Conservation (phyloP, 352 stramenopile genomes). For the Globisporangium heterothallicum region DNA sequence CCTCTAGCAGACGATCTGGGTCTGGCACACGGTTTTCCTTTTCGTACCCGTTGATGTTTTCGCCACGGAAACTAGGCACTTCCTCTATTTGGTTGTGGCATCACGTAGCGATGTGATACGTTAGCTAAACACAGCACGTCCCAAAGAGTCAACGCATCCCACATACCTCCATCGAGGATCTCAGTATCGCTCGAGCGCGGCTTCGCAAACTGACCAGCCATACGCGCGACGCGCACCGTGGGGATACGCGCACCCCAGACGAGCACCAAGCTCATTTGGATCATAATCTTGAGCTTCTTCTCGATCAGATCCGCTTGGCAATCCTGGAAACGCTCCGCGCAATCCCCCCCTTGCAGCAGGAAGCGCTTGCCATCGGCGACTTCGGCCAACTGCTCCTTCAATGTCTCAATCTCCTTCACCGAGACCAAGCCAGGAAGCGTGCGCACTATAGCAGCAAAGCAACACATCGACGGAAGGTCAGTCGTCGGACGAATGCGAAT, state of each 20-base stretch:
- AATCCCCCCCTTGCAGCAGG: constrained; percentile 98
- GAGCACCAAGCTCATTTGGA: constrained; percentile 97
- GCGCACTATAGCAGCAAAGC: constrained; percentile 44
- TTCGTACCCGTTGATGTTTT: constrained; percentile 97
- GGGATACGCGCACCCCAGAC: constrained; percentile 97
- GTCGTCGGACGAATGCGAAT: constrained; percentile 1
- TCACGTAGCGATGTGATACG: too few species aligned
- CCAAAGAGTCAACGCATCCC: too few species aligned
- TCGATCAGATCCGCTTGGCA: constrained; percentile 82
- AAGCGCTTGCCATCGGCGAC: constrained; percentile 96
- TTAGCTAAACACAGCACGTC: background rate
- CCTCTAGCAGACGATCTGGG: constrained; percentile 91
- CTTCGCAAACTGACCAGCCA: constrained; percentile 99
- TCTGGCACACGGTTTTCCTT: constrained; percentile 91
- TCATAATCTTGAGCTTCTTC: constrained; percentile 94
- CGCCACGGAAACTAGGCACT: constrained; percentile 95
- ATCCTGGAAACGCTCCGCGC: constrained; percentile 95
- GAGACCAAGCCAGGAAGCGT: constrained; percentile 92
- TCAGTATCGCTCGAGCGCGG: constrained; percentile 93
- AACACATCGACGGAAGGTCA: constrained; percentile 34
- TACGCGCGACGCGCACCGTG: constrained; percentile 94
- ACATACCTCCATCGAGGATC: constrained; percentile 81
- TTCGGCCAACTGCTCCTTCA: constrained; percentile 90
- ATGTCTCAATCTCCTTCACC: constrained; percentile 90
- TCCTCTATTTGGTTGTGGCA: constrained; percentile 39